phyloP scores from a whole-genome alignment of 1,139 yeast genomes.

The Candida sojae region DNA sequence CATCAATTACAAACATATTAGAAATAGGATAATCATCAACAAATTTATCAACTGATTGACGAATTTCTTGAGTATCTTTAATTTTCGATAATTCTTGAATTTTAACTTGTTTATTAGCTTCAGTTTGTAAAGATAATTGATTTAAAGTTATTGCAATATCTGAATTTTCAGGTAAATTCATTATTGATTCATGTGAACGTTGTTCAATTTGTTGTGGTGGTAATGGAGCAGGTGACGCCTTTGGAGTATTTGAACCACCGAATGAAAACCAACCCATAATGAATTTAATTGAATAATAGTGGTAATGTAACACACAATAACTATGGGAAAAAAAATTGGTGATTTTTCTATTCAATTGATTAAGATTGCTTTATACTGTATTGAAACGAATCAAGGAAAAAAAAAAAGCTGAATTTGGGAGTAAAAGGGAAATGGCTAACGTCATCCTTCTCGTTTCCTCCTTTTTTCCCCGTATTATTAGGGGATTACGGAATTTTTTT shows the following conservation, averaged over 20 bases:
- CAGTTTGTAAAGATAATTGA: constrained; percentile 17
- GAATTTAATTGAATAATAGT: not conserved
- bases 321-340: too few species aligned
- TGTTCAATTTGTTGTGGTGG: constrained; percentile 31
- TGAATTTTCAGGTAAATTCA: constrained; percentile 23
- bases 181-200: constrained; percentile 31
- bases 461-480: not conserved
- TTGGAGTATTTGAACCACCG: constrained; percentile 6
- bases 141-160: constrained; percentile 42
- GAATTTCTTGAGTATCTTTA: constrained; percentile 7
- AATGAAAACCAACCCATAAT: constrained; percentile 17
- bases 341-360: too few species aligned
- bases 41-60: constrained; percentile 20
- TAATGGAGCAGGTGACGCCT: constrained; percentile 3
- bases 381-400: not conserved
- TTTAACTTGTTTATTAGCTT: constrained; percentile 7
- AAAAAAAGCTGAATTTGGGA: not conserved
- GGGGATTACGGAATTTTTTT: not conserved
- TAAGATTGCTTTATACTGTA: too few species aligned
- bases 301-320: too few species aligned
- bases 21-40: constrained; percentile 23
- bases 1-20: constrained; percentile 45
- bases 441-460: too few species aligned
- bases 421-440: too few species aligned
- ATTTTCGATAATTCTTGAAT: constrained; percentile 3